Evolutionary conservation across 2,329 filamentous ascomycete species (phyloP).

Genomic region (Penicillium capsulatum): DNA sequence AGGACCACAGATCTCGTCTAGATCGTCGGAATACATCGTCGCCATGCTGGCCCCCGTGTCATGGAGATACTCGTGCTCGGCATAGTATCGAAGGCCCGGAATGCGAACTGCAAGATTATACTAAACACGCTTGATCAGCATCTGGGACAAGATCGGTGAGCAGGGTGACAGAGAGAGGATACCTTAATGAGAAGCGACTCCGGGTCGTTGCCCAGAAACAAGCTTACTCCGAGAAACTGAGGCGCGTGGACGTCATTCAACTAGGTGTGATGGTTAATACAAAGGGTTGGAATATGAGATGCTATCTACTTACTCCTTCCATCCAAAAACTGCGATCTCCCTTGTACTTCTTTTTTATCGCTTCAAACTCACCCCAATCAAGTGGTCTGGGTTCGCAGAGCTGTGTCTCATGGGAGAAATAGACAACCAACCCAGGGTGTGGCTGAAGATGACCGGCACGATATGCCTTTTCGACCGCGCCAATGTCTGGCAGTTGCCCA

Average conservation of each 20-base stretch:
- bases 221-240: too few species aligned
- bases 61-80: background rate
- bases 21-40: constrained; percentile 1
- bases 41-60: constrained; percentile 4
- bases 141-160: background rate
- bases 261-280: background rate
- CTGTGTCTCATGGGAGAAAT: background rate
- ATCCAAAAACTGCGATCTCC: background rate
- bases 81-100: background rate
- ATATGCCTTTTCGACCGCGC: background rate
- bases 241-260: background rate
- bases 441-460: too few species aligned
- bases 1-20: background rate
- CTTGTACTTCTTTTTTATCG: background rate
- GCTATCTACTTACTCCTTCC: background rate
- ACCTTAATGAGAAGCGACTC: too few species aligned
- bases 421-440: background rate
- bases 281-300: background rate
- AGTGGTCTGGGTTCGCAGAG: background rate
- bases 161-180: background rate
- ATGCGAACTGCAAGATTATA: too few species aligned
- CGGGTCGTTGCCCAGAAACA: too few species aligned
- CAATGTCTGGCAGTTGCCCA: background rate
- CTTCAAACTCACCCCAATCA: background rate
- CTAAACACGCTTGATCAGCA: background rate